A percentile compares a stretch with the other conserved stretches of the same genome.
These are phyloP conservation scores for Saccharomyces hybrid DNA, from an alignment of 1,139 yeast genomes.

Conservation along the genomic window DNA sequence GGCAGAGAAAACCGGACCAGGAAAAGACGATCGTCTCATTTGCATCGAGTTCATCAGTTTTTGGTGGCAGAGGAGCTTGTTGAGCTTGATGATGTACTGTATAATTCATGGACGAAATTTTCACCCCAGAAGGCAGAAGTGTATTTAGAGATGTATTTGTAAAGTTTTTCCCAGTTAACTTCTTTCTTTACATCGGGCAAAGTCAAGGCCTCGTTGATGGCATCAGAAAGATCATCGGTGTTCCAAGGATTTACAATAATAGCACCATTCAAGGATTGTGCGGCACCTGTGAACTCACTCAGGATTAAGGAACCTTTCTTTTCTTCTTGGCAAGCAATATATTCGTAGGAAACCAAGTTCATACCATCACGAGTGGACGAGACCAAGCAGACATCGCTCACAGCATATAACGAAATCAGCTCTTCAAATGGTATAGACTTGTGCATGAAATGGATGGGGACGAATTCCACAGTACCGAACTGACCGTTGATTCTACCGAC, in stretches of 20 bases:
- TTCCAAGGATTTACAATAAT: constrained; percentile 96
- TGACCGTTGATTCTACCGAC: constrained; percentile 96
- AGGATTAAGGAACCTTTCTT: constrained; percentile 79
- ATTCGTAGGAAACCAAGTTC: constrained; percentile 94
- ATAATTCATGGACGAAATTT: constrained; percentile 81
- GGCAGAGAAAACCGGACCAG: not conserved
- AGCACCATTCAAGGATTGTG: constrained; percentile 91
- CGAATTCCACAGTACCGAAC: constrained; percentile 95
- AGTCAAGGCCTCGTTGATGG: constrained; percentile 81
- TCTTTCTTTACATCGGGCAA: constrained; percentile 71
- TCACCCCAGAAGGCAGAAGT: constrained; percentile 98
- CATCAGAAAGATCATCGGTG: constrained; percentile 82
- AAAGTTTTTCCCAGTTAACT: constrained; percentile 73
- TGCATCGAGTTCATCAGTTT: not conserved
- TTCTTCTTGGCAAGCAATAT: constrained; percentile 89
- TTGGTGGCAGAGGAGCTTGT: not conserved
- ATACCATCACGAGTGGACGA: constrained; percentile 96
- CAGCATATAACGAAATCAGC: constrained; percentile 74
- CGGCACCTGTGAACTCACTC: constrained; percentile 98
- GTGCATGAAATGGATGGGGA: constrained; percentile 95
- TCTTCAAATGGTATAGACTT: constrained; percentile 86
- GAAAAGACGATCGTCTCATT: not conserved
- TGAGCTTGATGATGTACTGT: constrained; percentile 29
- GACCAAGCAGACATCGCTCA: constrained; percentile 86
- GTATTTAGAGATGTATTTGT: constrained; percentile 80